Percentiles rank a stretch among this genome's conserved stretches.
phyloP scores from a whole-genome alignment of 2,329 filamentous ascomycete genomes.

The Xylariomycetidae sp. region DNA sequence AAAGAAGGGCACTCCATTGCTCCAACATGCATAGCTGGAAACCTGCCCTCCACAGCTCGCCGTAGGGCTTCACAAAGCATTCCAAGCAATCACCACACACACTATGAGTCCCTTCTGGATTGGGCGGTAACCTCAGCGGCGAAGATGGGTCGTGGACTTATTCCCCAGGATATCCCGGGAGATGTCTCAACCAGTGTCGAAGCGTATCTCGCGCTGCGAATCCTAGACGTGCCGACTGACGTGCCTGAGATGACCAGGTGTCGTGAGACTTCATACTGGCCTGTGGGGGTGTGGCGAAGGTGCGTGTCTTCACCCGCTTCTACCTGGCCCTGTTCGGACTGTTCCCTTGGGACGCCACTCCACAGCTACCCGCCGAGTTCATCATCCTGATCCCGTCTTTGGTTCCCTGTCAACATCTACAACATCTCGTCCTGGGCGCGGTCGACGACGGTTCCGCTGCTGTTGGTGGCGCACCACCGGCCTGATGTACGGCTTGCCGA shows the following conservation, averaged over 20 bases:
- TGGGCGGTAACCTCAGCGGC: no score
- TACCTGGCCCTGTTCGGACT: conserved; percentile 22
- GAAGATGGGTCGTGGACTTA: no score
- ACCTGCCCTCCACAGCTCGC: no score
- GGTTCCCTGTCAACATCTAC: conserved; percentile 26
- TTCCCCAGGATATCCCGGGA: no score
- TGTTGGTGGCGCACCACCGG: conserved; percentile 22
- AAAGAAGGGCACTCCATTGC: no score
- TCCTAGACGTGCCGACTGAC: conserved; percentile 19
- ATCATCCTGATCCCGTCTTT: conserved; percentile 25
- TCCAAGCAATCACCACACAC: no score
- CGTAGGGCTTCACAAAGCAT: no score
- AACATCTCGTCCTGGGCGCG: conserved; percentile 23
- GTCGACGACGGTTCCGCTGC: conserved; percentile 15
- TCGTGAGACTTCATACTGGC: conserved; percentile 19
- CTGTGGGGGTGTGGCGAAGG: conserved; percentile 24
- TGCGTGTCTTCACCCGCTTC: conserved; percentile 20
- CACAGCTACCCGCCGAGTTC: conserved; percentile 27
- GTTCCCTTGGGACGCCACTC: conserved; percentile 28
- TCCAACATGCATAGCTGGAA: no score
- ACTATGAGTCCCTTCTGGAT: no score
- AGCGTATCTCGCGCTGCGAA: conserved; percentile 30
- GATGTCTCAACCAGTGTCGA: conserved; percentile 24
- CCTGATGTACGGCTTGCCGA: conserved; percentile 25
- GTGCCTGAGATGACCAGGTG: conserved; percentile 12